Base-by-base conservation (phyloP, 2,329 filamentous ascomycete species). In the Diaporthe ampelina region DNA sequence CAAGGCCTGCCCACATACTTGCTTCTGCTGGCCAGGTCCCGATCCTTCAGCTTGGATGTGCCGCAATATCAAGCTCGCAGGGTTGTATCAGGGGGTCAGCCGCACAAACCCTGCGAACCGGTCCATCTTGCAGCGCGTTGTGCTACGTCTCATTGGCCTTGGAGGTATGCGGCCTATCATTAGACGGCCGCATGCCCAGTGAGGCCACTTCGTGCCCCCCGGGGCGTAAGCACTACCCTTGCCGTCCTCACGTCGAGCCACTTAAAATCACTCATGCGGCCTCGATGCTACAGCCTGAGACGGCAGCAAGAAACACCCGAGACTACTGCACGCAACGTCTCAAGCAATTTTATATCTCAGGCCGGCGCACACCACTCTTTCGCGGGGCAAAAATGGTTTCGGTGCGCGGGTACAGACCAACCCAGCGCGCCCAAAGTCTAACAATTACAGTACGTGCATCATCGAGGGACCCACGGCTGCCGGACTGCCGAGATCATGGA, bases 11-110 rank as follows among this genome's bases (percentile, higher is more conserved):
- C 11, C 13, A 29, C 3, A 48, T 37, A 26, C 15, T 37, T 67
- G 63, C 45, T 52, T 67, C 48, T 52, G 45, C 11, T 15, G 43
- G 58, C 58, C 1, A 43, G 58, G n/a, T 35, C 26, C 63, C 37
- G 63, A 52, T 54, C 63, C 63, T 67, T 67, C 63, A 37, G 63
- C 63, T 67, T 67, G 45, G 35, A 15, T 52, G 13, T 52, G 15
- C 61, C 19, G 10, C 61, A 29, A 67, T 43, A 50, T 50, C 21
- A 48, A 26, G 63, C 45, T 26, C 19, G 45, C 58, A 63, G 58
- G 58, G 58, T 63, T 37, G 21, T 43, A 19, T 40, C 63, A 67
- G 63, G 63, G 45, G 63, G 45, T 67, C 29, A 52, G 63, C 50
- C 21, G 63, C 63, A 67, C 17, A n/a, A 52, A 37, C 32, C 29